These are phyloP conservation scores for Fusarium sp. DNA, from an alignment of 2,329 filamentous ascomycete genomes.

Conservation along the genomic window DNA sequence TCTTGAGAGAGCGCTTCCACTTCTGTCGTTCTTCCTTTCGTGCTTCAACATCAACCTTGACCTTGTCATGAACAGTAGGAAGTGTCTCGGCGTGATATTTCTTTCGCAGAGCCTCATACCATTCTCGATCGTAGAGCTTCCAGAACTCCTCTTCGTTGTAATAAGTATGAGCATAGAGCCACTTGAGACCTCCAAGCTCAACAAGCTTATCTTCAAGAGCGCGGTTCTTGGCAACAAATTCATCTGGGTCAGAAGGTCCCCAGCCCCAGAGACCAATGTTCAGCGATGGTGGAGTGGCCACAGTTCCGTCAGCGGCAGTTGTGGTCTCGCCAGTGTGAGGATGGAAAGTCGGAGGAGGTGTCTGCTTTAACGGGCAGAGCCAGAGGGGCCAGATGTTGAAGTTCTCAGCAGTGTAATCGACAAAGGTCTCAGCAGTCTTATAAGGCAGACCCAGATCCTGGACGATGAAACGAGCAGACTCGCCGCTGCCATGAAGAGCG, in stretches of 20 bases:
- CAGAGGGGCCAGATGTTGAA: constrained; percentile 69
- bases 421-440: constrained; percentile 59
- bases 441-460: constrained; percentile 73
- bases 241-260: constrained; percentile 64
- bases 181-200: constrained; percentile 81
- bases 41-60: constrained; percentile 63
- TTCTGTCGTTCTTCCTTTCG: constrained; percentile 51
- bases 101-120: constrained; percentile 69
- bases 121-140: constrained; percentile 65
- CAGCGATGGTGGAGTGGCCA: constrained; percentile 55
- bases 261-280: constrained; percentile 84
- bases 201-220: constrained; percentile 75
- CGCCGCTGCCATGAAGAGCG: constrained; percentile 73
- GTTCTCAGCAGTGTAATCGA: constrained; percentile 62
- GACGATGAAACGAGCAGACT: constrained; percentile 72
- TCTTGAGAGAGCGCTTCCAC: constrained; percentile 57
- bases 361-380: constrained; percentile 65
- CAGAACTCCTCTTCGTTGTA: constrained; percentile 80
- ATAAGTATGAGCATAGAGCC: constrained; percentile 88
- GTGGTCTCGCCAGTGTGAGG: constrained; percentile 57
- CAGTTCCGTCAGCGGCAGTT: constrained; percentile 26
- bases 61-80: constrained; percentile 77
- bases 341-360: constrained; percentile 63
- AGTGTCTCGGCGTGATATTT: constrained; percentile 71
- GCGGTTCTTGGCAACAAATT: constrained; percentile 77